Conservation (phyloP, 2,329 filamentous ascomycete species). For the Sodiomyces alkalinus region DNA sequence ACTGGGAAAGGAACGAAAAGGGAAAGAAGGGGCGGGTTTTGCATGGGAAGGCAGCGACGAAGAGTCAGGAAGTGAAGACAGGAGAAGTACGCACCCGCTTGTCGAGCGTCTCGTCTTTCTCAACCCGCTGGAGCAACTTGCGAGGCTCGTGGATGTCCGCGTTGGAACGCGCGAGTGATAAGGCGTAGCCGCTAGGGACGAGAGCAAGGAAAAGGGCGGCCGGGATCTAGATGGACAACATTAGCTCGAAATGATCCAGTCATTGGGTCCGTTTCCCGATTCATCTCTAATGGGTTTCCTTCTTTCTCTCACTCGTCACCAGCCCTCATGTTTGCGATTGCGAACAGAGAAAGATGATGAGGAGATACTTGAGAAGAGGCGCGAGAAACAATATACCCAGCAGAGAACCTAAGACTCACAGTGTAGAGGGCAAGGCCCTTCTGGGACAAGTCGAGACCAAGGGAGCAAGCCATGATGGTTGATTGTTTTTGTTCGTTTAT, state of each 20-base stretch:
- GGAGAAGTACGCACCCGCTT: slow-evolving; percentile 11
- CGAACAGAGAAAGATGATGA: slow-evolving; percentile 5
- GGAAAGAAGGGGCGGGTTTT: no score
- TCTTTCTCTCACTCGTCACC: no score
- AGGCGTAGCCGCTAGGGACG: slow-evolving; percentile 20
- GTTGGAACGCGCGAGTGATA: slow-evolving; percentile 13
- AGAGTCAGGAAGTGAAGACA: no score
- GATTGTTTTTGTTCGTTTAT: no score
- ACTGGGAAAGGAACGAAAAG: no score
- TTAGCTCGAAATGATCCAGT: background rate
- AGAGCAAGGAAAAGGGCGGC: slow-evolving; percentile 20
- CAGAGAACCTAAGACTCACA: no score
- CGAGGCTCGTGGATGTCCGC: slow-evolving; percentile 25
- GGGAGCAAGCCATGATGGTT: slow-evolving; percentile 13
- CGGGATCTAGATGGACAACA: slow-evolving; percentile 19
- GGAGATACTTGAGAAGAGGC: no score
- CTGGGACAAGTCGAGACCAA: slow-evolving; percentile 19
- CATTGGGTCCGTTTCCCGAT: no score
- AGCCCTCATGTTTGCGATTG: background rate
- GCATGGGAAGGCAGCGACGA: no score
- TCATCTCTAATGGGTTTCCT: no score
- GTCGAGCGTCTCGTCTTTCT: slow-evolving; percentile 15
- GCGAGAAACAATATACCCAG: no score
- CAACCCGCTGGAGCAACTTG: slow-evolving; percentile 14
- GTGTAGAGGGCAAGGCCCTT: slow-evolving; percentile 19